Conservation (phyloP, 192 early-diverging fungal species). For the Dimargaris verticillata region DNA sequence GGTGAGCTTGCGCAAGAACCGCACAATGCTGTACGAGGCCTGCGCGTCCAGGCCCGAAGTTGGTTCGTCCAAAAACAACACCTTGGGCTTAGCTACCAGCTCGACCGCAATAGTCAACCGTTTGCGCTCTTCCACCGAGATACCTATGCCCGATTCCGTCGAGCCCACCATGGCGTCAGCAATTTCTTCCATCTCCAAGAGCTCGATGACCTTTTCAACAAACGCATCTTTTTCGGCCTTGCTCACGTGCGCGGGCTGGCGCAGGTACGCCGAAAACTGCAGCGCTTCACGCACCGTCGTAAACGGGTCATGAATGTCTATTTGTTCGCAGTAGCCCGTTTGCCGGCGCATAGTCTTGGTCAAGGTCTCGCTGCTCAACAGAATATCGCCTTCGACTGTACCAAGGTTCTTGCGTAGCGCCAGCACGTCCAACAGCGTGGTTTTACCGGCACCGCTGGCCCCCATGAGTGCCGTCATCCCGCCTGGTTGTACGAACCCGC, state of each 20-base stretch:
- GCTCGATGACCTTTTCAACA: conserved; percentile 55
- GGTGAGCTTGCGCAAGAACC: conserved; percentile 46
- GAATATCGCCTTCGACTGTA: conserved; percentile 43
- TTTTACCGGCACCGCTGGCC: conserved; percentile 47
- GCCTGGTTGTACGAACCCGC: conserved; percentile 57
- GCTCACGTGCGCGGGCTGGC: conserved; percentile 44
- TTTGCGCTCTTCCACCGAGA: conserved; percentile 70
- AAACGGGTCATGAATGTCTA: conserved; percentile 60
- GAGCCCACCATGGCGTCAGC: conserved; percentile 55
- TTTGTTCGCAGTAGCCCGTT: conserved; percentile 73
- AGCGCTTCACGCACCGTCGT: conserved; percentile 51
- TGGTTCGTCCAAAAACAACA: conserved; percentile 81
- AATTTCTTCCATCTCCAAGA: conserved; percentile 60
- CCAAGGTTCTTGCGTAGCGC: conserved; percentile 63
- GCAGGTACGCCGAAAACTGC: conserved; percentile 45
- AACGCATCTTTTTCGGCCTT: conserved; percentile 48
- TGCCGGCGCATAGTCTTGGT: conserved; percentile 44
- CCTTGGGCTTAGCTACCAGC: conserved; percentile 52
- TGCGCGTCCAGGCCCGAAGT: conserved; percentile 66
- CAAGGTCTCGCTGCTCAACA: conserved; percentile 40
- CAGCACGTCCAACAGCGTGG: conserved; percentile 55
- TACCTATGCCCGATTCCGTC: conserved; percentile 47
- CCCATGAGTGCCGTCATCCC: conserved; percentile 74
- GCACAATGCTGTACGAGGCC: conserved; percentile 48
- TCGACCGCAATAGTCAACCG: conserved; percentile 69